Percentiles rank a stretch among this genome's conserved stretches.
These are phyloP conservation scores for Rubus idaeus DNA, from an alignment of 306 rosid species.

Conservation along the genomic window DNA sequence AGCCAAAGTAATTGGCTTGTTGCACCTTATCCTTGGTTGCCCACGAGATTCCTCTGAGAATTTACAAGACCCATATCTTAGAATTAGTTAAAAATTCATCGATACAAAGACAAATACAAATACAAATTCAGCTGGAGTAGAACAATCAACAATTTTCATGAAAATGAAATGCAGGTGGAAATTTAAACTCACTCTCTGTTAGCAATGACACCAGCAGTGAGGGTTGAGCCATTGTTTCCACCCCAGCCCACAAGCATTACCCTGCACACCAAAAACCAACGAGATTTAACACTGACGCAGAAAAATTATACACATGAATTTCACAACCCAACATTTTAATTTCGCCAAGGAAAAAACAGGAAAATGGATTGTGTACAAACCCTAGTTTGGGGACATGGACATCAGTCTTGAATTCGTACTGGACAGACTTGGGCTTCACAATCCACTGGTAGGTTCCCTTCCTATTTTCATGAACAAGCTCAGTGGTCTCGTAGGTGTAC, in stretches of 20 bases:
- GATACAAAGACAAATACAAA: neutral
- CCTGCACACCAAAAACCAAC: slow-evolving; percentile 33
- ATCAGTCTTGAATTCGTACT: slow-evolving; percentile 74
- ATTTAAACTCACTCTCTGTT: slow-evolving; percentile 67
- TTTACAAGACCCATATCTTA: slow-evolving; percentile 19
- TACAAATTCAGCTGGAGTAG: neutral
- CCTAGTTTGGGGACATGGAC: slow-evolving; percentile 84
- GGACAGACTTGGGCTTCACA: slow-evolving; percentile 80
- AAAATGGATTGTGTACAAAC: slow-evolving; percentile 34
- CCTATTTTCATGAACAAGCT: slow-evolving; percentile 80
- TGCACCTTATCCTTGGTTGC: slow-evolving; percentile 96
- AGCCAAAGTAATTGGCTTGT: slow-evolving; percentile 92
- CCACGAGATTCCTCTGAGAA: slow-evolving; percentile 92
- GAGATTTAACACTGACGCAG: neutral
- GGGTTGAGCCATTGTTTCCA: slow-evolving; percentile 89
- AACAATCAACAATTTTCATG: neutral
- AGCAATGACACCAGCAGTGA: slow-evolving; percentile 91
- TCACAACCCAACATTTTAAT: neutral
- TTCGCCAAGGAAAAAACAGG: neutral
- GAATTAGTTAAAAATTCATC: neutral
- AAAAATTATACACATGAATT: neutral
- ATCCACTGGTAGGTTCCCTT: slow-evolving; percentile 88
- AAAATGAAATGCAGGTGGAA: neutral
- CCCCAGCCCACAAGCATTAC: slow-evolving; percentile 99
- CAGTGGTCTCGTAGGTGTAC: slow-evolving; percentile 86